phyloP scores from a whole-genome alignment of 306 rosid genomes.

The Lagenaria siceraria region DNA sequence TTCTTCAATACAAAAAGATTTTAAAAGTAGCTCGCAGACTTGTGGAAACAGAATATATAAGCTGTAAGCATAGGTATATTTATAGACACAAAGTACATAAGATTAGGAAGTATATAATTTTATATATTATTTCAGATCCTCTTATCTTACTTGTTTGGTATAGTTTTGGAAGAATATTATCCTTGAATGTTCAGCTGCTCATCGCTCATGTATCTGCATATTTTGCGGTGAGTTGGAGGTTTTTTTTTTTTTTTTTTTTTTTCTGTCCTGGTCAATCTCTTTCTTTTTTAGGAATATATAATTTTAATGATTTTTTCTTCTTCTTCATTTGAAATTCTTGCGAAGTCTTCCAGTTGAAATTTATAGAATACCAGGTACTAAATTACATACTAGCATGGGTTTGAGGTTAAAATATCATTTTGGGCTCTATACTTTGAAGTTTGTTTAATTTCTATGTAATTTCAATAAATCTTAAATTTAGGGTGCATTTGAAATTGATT shows the following conservation, averaged over 20 bases:
- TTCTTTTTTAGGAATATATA: not conserved
- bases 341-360: not conserved
- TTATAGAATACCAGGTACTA: not conserved
- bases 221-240: not conserved
- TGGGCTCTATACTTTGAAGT: too few species aligned
- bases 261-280: not conserved
- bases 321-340: not conserved
- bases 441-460: too few species aligned
- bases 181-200: not conserved
- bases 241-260: too few species aligned
- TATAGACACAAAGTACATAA: not conserved
- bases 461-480: too few species aligned
- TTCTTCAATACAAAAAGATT: not conserved
- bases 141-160: not conserved
- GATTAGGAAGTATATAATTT: not conserved
- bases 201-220: not conserved
- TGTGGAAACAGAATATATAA: not conserved
- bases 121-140: not conserved
- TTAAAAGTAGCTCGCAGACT: not conserved
- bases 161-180: not conserved
- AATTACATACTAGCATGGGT: not conserved
- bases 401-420: not conserved
- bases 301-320: not conserved
- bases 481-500: too few species aligned
- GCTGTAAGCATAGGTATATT: not conserved